Percentiles rank a stretch among this genome's conserved stretches.
Evolutionary conservation across 2,329 filamentous ascomycete genomes (phyloP).

Genomic region (Volutella citrinella): DNA sequence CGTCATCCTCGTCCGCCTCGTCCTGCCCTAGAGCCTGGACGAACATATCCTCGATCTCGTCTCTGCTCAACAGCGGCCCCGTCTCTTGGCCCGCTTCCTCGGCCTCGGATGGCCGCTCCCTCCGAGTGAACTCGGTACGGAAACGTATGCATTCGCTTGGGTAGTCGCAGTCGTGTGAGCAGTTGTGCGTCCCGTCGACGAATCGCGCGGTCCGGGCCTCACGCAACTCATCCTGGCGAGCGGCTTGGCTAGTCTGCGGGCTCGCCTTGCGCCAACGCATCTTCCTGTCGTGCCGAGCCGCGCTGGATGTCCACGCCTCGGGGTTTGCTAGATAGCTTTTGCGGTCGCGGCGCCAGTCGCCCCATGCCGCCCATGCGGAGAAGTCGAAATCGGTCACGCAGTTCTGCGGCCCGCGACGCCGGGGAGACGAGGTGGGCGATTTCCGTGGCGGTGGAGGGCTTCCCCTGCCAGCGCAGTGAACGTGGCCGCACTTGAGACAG

Average conservation of each 20-base stretch:
- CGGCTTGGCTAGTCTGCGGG: no score
- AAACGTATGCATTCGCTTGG: conserved; percentile 17
- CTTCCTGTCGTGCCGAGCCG: background rate
- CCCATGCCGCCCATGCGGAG: conserved; percentile 25
- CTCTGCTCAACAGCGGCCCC: no score
- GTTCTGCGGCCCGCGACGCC: no score
- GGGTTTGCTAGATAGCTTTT: conserved; percentile 2
- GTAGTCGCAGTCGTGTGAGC: conserved; percentile 21
- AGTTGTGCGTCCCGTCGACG: conserved; percentile 12
- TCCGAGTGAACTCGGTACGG: background rate
- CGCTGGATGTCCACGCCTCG: conserved; percentile 3
- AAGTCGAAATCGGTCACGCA: conserved; percentile 33
- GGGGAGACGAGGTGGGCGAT: background rate
- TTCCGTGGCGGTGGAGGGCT: no score
- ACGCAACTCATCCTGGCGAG: conserved; percentile 1
- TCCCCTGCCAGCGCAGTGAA: conserved; percentile 31
- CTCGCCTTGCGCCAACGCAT: background rate
- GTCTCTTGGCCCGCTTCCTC: no score
- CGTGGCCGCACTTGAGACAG: conserved; percentile 38
- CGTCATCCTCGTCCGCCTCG: no score
- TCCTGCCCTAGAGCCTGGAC: no score
- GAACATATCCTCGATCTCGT: no score
- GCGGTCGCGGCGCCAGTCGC: conserved; percentile 27
- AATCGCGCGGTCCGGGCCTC: conserved; percentile 5
- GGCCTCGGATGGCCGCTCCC: background rate